phyloP scores from a whole-genome alignment of 352 stramenopile genomes.

The Saprolegnia parasitica region DNA sequence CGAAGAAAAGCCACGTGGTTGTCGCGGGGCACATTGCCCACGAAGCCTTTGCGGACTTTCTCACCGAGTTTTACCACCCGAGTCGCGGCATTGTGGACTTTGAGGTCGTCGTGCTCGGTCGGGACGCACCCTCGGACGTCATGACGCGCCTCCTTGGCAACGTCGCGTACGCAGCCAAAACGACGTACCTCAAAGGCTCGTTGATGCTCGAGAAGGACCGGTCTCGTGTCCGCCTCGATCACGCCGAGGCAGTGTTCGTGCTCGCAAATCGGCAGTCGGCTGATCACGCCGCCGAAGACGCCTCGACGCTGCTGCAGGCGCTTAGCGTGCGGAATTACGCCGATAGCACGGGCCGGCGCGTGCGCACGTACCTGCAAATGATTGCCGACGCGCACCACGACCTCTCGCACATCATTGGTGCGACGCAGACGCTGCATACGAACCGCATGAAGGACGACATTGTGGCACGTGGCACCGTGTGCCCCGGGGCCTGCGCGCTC shows the following conservation, averaged over 20 bases:
- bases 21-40: conserved; percentile 46
- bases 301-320: conserved; percentile 49
- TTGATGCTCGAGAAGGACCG: conserved; percentile 48
- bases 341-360: conserved; percentile 41
- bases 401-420: conserved; percentile 45
- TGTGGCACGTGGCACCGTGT: conserved; percentile 47
- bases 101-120: conserved; percentile 60
- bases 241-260: conserved; percentile 58
- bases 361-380: conserved; percentile 59
- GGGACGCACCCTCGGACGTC: conserved; percentile 37
- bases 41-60: conserved; percentile 49
- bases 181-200: conserved; percentile 49
- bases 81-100: conserved; percentile 54
- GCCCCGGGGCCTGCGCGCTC: conserved; percentile 52
- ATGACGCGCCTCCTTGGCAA: conserved; percentile 41
- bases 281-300: conserved; percentile 42
- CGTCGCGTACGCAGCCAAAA: conserved; percentile 44
- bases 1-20: conserved; percentile 49
- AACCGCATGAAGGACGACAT: conserved; percentile 43
- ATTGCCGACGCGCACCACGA: conserved; percentile 42
- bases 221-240: conserved; percentile 40
- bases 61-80: conserved; percentile 68
- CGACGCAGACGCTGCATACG: conserved; percentile 40
- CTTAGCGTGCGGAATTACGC: conserved; percentile 56
- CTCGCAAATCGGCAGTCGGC: conserved; percentile 41